A percentile compares a stretch with the other conserved stretches of the same genome.
Conservation (phyloP, 148 eudicot species). For the Gaultheria prostrata region DNA sequence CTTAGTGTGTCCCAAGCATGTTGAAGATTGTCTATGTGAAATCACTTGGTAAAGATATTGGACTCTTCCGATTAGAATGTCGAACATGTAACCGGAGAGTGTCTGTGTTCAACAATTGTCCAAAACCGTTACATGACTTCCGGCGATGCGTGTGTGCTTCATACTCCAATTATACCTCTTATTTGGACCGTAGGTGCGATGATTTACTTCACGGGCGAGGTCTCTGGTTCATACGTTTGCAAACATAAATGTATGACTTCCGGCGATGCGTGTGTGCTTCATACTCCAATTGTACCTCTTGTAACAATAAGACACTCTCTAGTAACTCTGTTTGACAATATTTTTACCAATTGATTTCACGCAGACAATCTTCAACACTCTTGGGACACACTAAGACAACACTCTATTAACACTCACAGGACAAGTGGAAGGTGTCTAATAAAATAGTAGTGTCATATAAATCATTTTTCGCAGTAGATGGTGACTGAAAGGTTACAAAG, state of each 20-base stretch:
- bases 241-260: too few species aligned
- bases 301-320: background rate
- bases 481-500: background rate
- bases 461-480: background rate
- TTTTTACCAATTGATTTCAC: background rate
- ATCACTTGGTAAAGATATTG: background rate
- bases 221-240: too few species aligned
- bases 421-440: background rate
- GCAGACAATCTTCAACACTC: too few species aligned
- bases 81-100: background rate
- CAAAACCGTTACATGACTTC: background rate
- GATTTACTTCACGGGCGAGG: too few species aligned
- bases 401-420: background rate
- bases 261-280: too few species aligned
- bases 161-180: background rate
- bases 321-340: background rate
- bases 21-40: background rate
- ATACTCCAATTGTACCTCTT: background rate
- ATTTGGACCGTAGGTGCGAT: too few species aligned
- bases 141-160: background rate
- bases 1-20: too few species aligned
- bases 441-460: background rate
- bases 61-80: background rate
- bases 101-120: background rate
- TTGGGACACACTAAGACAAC: background rate